These are phyloP conservation scores for Onygena corvina DNA, from an alignment of 2,329 filamentous ascomycete genomes.

Conservation along the genomic window DNA sequence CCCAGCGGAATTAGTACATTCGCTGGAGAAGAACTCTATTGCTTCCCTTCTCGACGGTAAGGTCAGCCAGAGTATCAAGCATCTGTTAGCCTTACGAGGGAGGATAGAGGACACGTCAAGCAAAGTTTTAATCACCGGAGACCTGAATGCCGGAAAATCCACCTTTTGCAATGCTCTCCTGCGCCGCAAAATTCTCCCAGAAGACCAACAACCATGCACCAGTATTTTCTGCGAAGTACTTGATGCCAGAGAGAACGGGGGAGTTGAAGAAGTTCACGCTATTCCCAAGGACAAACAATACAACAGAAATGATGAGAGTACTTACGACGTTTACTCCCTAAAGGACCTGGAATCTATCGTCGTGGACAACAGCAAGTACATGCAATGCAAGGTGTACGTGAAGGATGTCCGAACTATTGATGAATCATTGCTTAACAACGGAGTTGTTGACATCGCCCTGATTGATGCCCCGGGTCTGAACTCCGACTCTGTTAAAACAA, in stretches of 20 bases:
- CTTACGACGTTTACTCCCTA: conserved; percentile 76
- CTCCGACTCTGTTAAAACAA: conserved; percentile 91
- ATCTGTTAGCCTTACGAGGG: conserved; percentile 73
- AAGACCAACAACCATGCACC: conserved; percentile 96
- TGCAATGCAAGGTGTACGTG: conserved; percentile 94
- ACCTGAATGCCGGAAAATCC: conserved; percentile 93
- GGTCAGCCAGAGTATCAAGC: conserved; percentile 84
- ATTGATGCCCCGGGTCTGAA: conserved; percentile 96
- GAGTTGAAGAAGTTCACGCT: conserved; percentile 88
- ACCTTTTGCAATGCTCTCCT: conserved; percentile 98
- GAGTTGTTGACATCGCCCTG: conserved; percentile 91
- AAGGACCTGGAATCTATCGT: conserved; percentile 78
- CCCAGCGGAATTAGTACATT: conserved; percentile 86
- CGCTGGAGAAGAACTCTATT: conserved; percentile 80
- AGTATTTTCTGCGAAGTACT: conserved; percentile 97
- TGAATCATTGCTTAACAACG: conserved; percentile 90
- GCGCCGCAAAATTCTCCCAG: conserved; percentile 80
- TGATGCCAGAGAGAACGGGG: conserved; percentile 79
- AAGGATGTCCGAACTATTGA: conserved; percentile 81
- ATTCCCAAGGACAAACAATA: conserved; percentile 72
- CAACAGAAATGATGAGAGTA: conserved; percentile 81
- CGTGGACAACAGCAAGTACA: conserved; percentile 73
- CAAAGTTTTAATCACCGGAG: conserved; percentile 91
- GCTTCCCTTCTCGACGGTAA: conserved; percentile 85
- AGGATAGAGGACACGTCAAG: conserved; percentile 95